Base-by-base conservation (phyloP, 345 rosid species). In the Turritis glabra region DNA sequence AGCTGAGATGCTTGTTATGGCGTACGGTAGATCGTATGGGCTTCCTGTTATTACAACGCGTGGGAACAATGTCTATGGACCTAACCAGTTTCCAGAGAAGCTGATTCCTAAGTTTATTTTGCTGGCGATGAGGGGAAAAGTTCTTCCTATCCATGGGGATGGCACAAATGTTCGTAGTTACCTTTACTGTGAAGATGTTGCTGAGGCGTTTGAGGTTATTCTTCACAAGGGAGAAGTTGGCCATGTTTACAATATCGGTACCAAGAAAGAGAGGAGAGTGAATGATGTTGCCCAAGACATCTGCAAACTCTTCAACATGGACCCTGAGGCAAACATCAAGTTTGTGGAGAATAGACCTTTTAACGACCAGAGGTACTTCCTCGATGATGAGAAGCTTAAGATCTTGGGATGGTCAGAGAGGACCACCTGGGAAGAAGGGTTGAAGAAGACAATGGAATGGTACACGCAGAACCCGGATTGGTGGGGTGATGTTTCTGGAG, bases 1-100 rank as follows among this genome's bases (percentile, higher is more conserved):
- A 17, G 93, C 92, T 3, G 92, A 90, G 67, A 90, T 90, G 97
- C 97, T 90, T 75, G 97, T 90, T 71, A 88, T 90, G 97, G 94
- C 94, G 18, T 90, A 88, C 57, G 97, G 90, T 7, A 79, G 97
- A 74, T 89, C 94, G 1, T 91, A 91, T 22, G 92, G 97, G 25
- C 77, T 91, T 19, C 97, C 92, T 26, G 94, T 89, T 67, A 90
- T 90, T 7, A 90, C 97, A 0, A 90, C 94, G 38, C 92, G 97
- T 53, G 96, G 96, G 15, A 90, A 90, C 88, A 90, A 90, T 75
- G 96, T 90, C 5, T 22, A 32, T 32, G 35, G 35, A 5, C 35
- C 35, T 5, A 32, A 32, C 9, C 35, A 32, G 35, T 32, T 32
- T 32, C 35, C 35, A 32, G 35, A 32, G 35, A 32, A 32, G 35